Percentiles rank a stretch among this genome's conserved stretches.
phyloP scores from a whole-genome alignment of 805 yeast genomes.

The Candida ponderosae region DNA sequence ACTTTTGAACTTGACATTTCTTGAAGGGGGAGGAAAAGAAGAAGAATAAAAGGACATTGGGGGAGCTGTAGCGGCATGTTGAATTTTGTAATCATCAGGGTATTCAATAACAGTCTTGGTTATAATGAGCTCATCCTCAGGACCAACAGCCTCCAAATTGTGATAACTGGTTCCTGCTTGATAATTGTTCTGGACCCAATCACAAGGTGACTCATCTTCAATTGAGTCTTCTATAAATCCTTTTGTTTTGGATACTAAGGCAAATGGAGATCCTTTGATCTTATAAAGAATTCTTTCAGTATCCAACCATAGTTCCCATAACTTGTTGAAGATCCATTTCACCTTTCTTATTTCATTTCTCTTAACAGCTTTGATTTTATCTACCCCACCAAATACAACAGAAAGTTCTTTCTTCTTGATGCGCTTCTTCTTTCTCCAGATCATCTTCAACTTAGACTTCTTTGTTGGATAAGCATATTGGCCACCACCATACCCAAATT shows the following conservation, averaged over 20 bases:
- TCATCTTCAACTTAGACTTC: neutral
- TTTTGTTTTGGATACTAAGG: neutral
- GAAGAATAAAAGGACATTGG: neutral
- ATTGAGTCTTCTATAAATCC: constrained; percentile 4
- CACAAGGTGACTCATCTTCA: neutral
- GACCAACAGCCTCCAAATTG: neutral
- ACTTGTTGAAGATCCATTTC: constrained; percentile 1
- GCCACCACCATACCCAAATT: neutral
- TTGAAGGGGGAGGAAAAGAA: neutral
- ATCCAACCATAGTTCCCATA: constrained; percentile 4
- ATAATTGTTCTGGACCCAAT: too few relatives aligned
- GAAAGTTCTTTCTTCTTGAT: neutral
- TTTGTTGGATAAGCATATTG: neutral
- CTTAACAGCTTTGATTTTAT: neutral
- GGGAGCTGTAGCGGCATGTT: too few relatives aligned
- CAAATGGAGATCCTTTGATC: constrained; percentile 1
- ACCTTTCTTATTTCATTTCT: neutral
- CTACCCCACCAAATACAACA: neutral
- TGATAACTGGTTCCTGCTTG: too few relatives aligned
- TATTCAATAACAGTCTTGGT: neutral
- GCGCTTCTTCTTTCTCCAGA: neutral
- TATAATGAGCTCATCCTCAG: neutral
- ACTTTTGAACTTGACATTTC: neutral
- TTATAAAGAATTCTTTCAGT: constrained; percentile 5
- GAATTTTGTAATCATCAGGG: neutral